These are phyloP conservation scores for Vanrija sp. DNA, from an alignment of 1,284 basidiomycete species.

Conservation along the genomic window DNA sequence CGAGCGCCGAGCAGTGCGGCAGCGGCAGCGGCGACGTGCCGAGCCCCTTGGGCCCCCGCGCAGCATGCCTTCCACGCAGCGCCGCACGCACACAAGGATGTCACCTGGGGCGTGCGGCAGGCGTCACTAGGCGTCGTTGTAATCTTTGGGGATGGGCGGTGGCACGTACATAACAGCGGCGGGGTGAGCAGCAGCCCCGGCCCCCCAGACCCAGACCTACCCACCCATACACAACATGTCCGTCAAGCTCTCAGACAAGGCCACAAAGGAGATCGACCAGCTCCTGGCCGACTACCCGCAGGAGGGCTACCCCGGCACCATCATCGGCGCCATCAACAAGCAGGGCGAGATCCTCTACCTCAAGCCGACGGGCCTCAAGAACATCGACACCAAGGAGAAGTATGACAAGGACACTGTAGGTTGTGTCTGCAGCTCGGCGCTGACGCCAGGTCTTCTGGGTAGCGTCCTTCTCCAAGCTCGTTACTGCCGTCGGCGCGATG, in stretches of 20 bases:
- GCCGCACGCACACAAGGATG: too few relatives aligned
- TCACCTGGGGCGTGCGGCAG: too few relatives aligned
- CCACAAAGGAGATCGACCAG: constrained; percentile 8
- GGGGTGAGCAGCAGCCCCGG: too few relatives aligned
- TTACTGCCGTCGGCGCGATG: constrained; percentile 11
- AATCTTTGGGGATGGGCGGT: too few relatives aligned
- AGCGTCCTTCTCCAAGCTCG: constrained; percentile 16
- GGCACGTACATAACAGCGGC: too few relatives aligned
- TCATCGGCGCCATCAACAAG: constrained; percentile 11
- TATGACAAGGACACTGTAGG: constrained; percentile 13
- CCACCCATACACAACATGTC: constrained; percentile 6
- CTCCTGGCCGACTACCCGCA: constrained; percentile 9
- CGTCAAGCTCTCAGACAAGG: constrained; percentile 7
- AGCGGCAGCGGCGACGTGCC: too few relatives aligned
- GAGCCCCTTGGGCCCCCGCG: too few relatives aligned
- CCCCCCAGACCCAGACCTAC: not conserved
- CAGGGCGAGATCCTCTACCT: constrained; percentile 12
- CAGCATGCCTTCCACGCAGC: too few relatives aligned
- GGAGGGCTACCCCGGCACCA: constrained; percentile 7
- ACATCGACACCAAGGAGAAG: constrained; percentile 12
- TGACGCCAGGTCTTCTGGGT: constrained; percentile 18
- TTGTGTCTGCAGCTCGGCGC: not conserved
- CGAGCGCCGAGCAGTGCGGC: too few relatives aligned
- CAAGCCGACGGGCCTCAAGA: constrained; percentile 8
- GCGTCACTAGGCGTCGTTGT: too few relatives aligned